Base-by-base conservation (phyloP, 805 yeast genomes). In the Lipomyces starkeyi region DNA sequence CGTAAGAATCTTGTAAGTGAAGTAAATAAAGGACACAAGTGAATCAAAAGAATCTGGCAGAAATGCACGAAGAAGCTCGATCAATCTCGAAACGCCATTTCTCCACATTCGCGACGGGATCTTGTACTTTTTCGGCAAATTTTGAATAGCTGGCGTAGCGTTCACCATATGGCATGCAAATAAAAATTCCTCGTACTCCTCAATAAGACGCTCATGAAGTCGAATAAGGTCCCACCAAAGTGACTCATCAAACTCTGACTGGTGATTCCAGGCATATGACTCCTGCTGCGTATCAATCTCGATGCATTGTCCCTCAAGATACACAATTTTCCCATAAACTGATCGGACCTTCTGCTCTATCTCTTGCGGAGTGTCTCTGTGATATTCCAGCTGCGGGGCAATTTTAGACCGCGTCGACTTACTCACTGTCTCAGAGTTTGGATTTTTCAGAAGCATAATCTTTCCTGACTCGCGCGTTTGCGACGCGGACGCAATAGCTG, bases 91-190 rank as follows among this genome's bases (percentile, higher is more conserved):
- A 2, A 68, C 62, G 13, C 69, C 71, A 35, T 40, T 35, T 14
- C 58, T 62, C 73, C 73, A 70, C 61, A 70, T 35, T 25, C 73
- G 67, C 14, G 63, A 49, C 2, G 65, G 65, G 20, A 70, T 65
- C 29, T 59, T 57, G 57, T 65, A 60, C 52, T 67, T 67, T n/a
- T 43, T 43, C n/a, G 72, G 71, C 58, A 66, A 57, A 20, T 49
- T 55, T 7, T 55, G 54, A 22, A 70, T 58, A 13, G 59, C 14
- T 14, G 61, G 63, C 20, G 67, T 35, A 2, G 68, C 67, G 37
- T 62, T 61, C 7, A 63, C 56, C 34, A 60, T 34, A 37, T 37
- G 20, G 56, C 68, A 68, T 4, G 61, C 61, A 49, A 69, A 68
- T 37, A 69, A 13, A 43, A 64, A 69, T 34, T 67, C 70, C n/a